Evolutionary conservation across 345 rosid species (phyloP).

Genomic region (Eucalyptus sp.): DNA sequence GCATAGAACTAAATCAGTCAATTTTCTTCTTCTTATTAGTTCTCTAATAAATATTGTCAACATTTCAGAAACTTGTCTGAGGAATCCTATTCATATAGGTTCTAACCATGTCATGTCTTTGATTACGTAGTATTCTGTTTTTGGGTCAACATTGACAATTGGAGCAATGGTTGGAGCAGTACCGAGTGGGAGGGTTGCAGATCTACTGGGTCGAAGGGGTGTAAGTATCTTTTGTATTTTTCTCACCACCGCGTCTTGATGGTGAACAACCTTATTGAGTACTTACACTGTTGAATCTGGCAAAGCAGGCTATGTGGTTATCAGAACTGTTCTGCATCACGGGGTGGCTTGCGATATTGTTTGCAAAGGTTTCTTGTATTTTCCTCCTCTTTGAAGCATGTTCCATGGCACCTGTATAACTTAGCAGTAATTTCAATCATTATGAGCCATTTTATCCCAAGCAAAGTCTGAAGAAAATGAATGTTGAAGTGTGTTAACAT

Average conservation of each 20-base stretch:
- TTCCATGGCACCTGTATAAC: background rate
- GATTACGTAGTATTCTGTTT: conserved; percentile 11
- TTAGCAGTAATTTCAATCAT: background rate
- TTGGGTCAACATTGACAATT: conserved; percentile 16
- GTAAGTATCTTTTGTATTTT: background rate
- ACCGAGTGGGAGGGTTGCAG: conserved; percentile 18
- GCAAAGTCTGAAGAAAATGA: background rate
- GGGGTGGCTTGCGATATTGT: conserved; percentile 16
- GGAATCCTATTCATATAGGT: background rate
- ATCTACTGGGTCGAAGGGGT: conserved; percentile 9
- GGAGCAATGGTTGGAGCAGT: conserved; percentile 19
- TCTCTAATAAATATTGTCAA: background rate
- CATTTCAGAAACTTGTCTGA: background rate
- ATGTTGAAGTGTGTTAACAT: background rate
- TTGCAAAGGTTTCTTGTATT: conserved; percentile 2
- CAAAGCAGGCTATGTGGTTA: conserved; percentile 18
- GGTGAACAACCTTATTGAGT: background rate
- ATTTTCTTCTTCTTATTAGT: background rate
- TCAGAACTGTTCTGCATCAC: conserved; percentile 5
- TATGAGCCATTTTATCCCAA: background rate
- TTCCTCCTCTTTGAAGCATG: background rate
- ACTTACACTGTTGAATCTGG: background rate
- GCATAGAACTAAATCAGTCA: background rate
- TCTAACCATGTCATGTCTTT: background rate
- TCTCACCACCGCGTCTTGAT: background rate